Conservation (phyloP, 805 yeast genomes). For the Candida fluviatilis region DNA sequence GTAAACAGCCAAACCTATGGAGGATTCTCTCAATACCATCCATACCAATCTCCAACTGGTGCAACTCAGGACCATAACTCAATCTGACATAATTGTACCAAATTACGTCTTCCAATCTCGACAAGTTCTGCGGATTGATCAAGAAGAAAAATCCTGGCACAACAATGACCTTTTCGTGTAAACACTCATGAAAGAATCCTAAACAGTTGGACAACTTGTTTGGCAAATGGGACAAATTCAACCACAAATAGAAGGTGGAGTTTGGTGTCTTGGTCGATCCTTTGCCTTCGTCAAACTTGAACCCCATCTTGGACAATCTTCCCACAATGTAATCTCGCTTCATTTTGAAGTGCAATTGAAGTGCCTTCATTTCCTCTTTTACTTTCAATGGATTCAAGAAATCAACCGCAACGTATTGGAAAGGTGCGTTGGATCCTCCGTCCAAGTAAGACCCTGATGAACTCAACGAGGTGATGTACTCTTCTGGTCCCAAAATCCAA, state of each 20-base stretch:
- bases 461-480: conserved; percentile 49
- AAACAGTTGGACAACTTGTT: conserved; percentile 53
- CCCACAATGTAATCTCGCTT: conserved; percentile 53
- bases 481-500: conserved; percentile 62
- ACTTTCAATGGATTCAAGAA: conserved; percentile 50
- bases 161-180: conserved; percentile 54
- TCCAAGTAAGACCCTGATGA: conserved; percentile 59
- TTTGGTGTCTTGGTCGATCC: conserved; percentile 41
- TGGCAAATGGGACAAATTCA: conserved; percentile 51
- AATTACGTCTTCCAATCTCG: conserved; percentile 48
- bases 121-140: conserved; percentile 50
- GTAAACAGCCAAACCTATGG: conserved; percentile 39
- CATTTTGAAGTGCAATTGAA: conserved; percentile 52
- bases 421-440: conserved; percentile 60
- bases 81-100: conserved; percentile 58
- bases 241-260: conserved; percentile 59
- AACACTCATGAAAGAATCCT: conserved; percentile 61
- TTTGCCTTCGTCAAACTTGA: conserved; percentile 33
- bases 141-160: conserved; percentile 64
- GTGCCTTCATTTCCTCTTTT: conserved; percentile 50
- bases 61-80: conserved; percentile 57
- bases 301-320: conserved; percentile 51
- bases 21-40: conserved; percentile 54
- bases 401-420: conserved; percentile 56
- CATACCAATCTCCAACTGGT: conserved; percentile 50